Evolutionary conservation across 352 stramenopile species (phyloP).

Genomic region (Pythium brassicae): DNA sequence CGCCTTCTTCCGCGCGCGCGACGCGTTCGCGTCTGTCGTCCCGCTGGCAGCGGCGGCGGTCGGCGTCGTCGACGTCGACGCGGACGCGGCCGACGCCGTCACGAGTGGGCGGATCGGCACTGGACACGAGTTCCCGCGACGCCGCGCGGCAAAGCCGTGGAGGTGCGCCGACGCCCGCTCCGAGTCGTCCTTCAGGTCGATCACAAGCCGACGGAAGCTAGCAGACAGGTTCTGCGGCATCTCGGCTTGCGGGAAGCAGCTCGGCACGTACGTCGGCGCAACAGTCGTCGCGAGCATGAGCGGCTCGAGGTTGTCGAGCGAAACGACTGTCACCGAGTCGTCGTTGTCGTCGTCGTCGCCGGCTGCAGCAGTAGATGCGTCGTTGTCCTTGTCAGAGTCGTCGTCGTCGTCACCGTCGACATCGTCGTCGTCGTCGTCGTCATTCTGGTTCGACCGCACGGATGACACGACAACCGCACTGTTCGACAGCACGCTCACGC

Average conservation of each 20-base stretch:
- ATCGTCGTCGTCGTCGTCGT: slow-evolving; percentile 12
- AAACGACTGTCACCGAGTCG: not conserved
- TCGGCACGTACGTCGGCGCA: slow-evolving; percentile 11
- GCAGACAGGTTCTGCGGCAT: slow-evolving; percentile 65
- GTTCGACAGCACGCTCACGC: slow-evolving; percentile 1
- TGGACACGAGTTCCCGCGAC: slow-evolving; percentile 69
- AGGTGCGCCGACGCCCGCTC: slow-evolving; percentile 21
- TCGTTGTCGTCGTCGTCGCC: not conserved
- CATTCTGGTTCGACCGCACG: slow-evolving; percentile 14
- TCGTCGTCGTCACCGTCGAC: not conserved
- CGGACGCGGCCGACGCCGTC: not conserved
- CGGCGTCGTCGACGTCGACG: slow-evolving; percentile 10
- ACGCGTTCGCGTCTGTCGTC: slow-evolving; percentile 3
- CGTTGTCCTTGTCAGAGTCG: slow-evolving; percentile 2
- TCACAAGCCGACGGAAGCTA: slow-evolving; percentile 71
- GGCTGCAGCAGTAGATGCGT: not conserved
- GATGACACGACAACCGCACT: not conserved
- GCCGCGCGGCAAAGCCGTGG: slow-evolving; percentile 17
- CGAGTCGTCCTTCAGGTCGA: slow-evolving; percentile 66
- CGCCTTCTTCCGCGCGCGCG: slow-evolving; percentile 42
- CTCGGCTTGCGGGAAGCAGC: slow-evolving; percentile 26
- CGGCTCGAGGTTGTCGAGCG: slow-evolving; percentile 7
- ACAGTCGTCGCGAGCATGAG: slow-evolving; percentile 12
- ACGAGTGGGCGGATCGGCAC: slow-evolving; percentile 8
- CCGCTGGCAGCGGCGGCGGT: not conserved